Evolutionary conservation across 148 eudicot genomes (phyloP).

Genomic region (Pharnaceum exiguum): DNA sequence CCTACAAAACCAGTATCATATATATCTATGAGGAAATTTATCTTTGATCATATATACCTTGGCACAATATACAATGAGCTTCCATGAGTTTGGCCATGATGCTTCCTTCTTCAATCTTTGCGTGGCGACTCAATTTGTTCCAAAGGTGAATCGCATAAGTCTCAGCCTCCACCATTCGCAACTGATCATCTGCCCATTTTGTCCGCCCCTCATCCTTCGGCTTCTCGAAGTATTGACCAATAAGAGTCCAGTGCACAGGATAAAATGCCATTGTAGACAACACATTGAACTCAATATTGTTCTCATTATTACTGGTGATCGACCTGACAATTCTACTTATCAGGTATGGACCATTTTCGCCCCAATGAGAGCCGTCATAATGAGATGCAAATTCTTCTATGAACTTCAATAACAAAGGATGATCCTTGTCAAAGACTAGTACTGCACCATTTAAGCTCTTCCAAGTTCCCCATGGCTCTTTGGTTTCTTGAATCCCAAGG

Average conservation of each 20-base stretch:
- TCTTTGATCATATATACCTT: background rate
- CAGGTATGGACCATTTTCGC: slow-evolving; percentile 57
- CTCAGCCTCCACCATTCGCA: background rate
- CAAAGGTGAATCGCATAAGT: background rate
- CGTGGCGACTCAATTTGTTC: background rate
- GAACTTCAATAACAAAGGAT: slow-evolving; percentile 40
- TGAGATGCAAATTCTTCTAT: slow-evolving; percentile 44
- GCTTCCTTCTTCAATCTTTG: background rate
- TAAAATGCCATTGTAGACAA: slow-evolving; percentile 46
- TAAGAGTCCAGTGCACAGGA: slow-evolving; percentile 41
- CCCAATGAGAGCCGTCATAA: slow-evolving; percentile 56
- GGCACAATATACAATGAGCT: background rate
- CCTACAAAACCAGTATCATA: too few species aligned
- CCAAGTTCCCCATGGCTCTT: slow-evolving; percentile 33
- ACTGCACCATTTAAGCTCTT: slow-evolving; percentile 51
- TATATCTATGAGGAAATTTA: too few species aligned
- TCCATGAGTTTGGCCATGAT: background rate
- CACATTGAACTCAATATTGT: slow-evolving; percentile 37
- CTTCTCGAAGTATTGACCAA: slow-evolving; percentile 21
- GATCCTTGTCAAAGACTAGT: slow-evolving; percentile 43
- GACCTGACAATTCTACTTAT: slow-evolving; percentile 46
- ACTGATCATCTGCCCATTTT: background rate
- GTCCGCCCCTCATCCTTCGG: too few species aligned
- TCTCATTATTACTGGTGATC: background rate
- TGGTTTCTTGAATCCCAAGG: slow-evolving; percentile 45